phyloP scores from a whole-genome alignment of 2,329 filamentous ascomycete genomes.

The Emmonsia crescens region DNA sequence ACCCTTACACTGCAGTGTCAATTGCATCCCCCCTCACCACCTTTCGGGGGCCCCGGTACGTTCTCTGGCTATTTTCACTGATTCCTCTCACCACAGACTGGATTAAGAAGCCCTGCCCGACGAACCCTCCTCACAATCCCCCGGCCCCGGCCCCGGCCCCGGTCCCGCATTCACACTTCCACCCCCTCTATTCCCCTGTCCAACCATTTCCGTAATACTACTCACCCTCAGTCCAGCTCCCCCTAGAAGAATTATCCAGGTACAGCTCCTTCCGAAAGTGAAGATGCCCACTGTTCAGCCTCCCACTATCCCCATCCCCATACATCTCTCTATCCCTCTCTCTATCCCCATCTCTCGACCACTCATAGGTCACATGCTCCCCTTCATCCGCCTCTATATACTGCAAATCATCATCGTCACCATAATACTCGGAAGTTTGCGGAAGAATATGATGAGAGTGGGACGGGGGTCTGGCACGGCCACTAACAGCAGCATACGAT shows the following conservation, averaged over 20 bases:
- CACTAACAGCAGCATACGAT: too few relatives aligned
- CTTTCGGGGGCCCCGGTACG: not conserved
- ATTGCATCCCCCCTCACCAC: not conserved
- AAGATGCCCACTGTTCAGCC: not conserved
- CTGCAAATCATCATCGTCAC: not conserved
- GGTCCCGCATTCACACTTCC: not conserved
- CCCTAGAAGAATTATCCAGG: slow-evolving; percentile 18
- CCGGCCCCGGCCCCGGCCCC: not conserved
- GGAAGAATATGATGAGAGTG: not conserved
- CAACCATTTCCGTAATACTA: slow-evolving; percentile 28
- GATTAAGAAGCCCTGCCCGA: not conserved
- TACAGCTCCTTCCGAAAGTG: slow-evolving; percentile 15
- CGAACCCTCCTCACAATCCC: slow-evolving; percentile 18
- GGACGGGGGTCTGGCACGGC: too few relatives aligned
- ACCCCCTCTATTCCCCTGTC: slow-evolving; percentile 10
- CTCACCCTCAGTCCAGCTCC: slow-evolving; percentile 24
- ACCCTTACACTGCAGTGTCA: too few relatives aligned
- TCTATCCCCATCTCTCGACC: not conserved
- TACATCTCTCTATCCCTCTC: slow-evolving; percentile 14
- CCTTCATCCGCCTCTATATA: not conserved
- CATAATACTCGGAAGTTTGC: not conserved
- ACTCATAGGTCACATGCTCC: not conserved
- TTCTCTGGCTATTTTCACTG: not conserved
- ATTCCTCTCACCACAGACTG: not conserved
- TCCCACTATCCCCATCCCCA: not conserved